Conservation (phyloP, 2,329 filamentous ascomycete genomes). For the Botrytis aclada region DNA sequence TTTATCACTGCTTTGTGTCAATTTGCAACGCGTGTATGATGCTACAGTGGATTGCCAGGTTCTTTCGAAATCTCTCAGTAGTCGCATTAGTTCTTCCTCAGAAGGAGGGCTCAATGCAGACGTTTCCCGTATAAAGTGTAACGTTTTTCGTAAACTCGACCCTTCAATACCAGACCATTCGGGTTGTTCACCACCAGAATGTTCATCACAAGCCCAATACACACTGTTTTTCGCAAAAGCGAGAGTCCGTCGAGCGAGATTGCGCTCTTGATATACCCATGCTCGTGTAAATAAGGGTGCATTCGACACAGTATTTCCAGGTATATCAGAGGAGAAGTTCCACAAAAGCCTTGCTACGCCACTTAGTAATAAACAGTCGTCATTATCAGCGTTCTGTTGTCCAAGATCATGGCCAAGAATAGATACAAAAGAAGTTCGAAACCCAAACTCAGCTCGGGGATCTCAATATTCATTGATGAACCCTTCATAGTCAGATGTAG, state of each 20-base stretch:
- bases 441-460: background rate
- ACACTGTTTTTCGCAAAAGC: background rate
- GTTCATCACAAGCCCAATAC: background rate
- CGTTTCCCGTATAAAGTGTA: background rate
- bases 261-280: background rate
- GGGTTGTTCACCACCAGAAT: background rate
- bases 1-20: background rate
- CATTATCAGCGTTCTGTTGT: background rate
- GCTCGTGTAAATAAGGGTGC: background rate
- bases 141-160: background rate
- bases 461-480: background rate
- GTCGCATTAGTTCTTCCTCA: background rate
- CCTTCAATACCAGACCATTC: background rate
- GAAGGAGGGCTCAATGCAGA: background rate
- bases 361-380: background rate
- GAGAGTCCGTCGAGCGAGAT: background rate
- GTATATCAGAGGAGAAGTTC: background rate
- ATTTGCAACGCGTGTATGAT: background rate
- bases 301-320: background rate
- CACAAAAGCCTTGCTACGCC: background rate
- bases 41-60: background rate
- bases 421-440: background rate
- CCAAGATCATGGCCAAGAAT: background rate
- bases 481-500: background rate
- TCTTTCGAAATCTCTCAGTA: background rate